Evolutionary conservation across 78 protist genomes (phyloP), one percentile per base, ranked within the genome.

Genomic region (Dictyostelium citrinum): DNA sequence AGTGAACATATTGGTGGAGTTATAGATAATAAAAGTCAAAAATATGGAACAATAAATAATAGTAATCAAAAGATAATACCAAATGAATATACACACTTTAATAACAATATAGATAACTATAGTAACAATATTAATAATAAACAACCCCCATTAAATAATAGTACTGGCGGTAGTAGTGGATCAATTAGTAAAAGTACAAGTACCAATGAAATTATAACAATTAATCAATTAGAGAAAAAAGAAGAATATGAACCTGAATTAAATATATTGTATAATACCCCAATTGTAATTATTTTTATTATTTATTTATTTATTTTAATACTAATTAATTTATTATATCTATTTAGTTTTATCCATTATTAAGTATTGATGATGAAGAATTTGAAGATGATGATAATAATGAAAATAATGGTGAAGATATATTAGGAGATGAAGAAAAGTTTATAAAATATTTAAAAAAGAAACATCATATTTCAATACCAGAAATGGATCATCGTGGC

Each of bases 401-500:
- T 33, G 80, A 22, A 9, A 20, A 27, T 75, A 31, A 11, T 7
- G 43, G 37, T 70, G 22, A 33, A 5, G 43, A 70, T 12, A 2
- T 6, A 33, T 70, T 70, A 33, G 43, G 43, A 10, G 77, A 70
- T 31, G 77, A 70, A 33, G 77, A 70, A 70, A 70, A 31, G 43
- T 33, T 70, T 33, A 70, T 70, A 29, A 27, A 33, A 70, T 41
- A 17, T 75, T 41, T 75, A 75, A 75, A 75, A 46, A 75, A 75
- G 31, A 35, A 75, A 75, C 81, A 75, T 41, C 81, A 75, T 39
- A 41, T 41, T 17, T n/a, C 81, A 31, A 43, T 75, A 75, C 81
- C 81, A 14, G 84, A 76, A 24, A 76, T 88, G 85, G 93, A 88
- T 88, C 46, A 45, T 29, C 80, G 67, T 67, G 84, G 84, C 35